Conservation (phyloP, 306 rosid species). For the Cercis canadensis region DNA sequence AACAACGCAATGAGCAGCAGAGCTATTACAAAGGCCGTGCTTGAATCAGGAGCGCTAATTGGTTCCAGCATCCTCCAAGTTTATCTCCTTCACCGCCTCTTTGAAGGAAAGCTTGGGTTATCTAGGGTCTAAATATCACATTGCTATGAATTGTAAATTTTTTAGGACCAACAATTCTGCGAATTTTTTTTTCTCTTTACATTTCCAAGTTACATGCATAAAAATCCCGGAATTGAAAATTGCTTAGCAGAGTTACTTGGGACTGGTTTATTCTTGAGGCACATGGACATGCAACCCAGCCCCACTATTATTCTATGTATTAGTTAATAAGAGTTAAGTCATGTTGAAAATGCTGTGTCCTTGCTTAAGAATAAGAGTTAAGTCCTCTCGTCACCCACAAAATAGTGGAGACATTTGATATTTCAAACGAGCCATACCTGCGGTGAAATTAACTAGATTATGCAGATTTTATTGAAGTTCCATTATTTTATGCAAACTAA, state of each 20-base stretch:
- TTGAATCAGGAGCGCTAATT: conserved; percentile 65
- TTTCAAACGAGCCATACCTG: no score
- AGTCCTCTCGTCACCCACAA: no score
- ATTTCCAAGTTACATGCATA: background rate
- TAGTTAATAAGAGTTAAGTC: no score
- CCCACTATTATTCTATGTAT: no score
- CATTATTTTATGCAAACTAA: no score
- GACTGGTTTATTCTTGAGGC: background rate
- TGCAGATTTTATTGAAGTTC: no score
- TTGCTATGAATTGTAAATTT: conserved; percentile 20
- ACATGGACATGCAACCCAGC: no score
- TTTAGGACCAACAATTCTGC: background rate
- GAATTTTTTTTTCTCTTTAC: conserved; percentile 2
- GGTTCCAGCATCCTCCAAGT: conserved; percentile 72
- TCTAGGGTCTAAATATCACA: conserved; percentile 41
- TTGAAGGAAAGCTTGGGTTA: conserved; percentile 54
- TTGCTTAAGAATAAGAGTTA: no score
- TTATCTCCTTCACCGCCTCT: conserved; percentile 67
- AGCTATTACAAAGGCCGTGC: conserved; percentile 68
- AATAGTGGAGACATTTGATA: no score
- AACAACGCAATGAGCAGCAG: conserved; percentile 64
- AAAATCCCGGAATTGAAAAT: conserved; percentile 5
- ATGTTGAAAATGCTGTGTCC: no score
- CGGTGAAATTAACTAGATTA: no score
- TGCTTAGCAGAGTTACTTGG: conserved; percentile 5